Base-by-base conservation (phyloP, 148 eudicot genomes). In the Rheum nobile region DNA sequence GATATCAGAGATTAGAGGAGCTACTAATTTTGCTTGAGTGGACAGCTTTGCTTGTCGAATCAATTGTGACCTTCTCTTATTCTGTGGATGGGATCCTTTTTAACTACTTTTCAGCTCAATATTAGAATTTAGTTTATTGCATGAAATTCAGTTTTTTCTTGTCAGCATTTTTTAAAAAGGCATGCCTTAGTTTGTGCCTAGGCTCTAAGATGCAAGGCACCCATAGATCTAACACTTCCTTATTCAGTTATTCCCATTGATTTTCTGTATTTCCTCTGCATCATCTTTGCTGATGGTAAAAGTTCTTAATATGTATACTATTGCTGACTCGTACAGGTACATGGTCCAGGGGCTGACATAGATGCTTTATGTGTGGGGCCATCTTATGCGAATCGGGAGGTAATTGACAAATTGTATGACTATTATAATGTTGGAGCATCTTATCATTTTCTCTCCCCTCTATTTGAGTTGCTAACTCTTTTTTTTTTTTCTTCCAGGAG, bases 321-420 rank as follows among this genome's bases (percentile, higher is more conserved):
- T 31, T 26, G 0, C 11, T 61, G 34, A 14, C 67, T 8, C 1
- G 28, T 57, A 12, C 70, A 91, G 97, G 97, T 92, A 17, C 91
- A 87, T 81, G 91, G 93, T 73, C 97, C 97, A 35, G 96, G 91
- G 74, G 96, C 97, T 72, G 97, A 92, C 75, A 85, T 90, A 55
- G 97, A 92, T 74, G 84, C 97, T 43, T 76, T 92, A 72, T 90
- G 96, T 82, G 86, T 92, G 13, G 97, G 96, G 57, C 97, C 96
- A 44, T 89, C 91, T 22, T 92, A 92, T 76, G 86, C 90, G 34
- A 87, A 73, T 77, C 90, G 97, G 34, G 97, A 91, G 88, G 97
- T 91, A 81, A 76, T 35, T 74, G 6, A 14, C 34, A 10, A 22
- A 17, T 42, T 31, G 2, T 42, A 8, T 44, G 26, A 26, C 13